Percentiles rank a stretch among this genome's conserved stretches.
Conservation (phyloP, 176 grass and related monocot species). For the Bonia amplexicaulis region DNA sequence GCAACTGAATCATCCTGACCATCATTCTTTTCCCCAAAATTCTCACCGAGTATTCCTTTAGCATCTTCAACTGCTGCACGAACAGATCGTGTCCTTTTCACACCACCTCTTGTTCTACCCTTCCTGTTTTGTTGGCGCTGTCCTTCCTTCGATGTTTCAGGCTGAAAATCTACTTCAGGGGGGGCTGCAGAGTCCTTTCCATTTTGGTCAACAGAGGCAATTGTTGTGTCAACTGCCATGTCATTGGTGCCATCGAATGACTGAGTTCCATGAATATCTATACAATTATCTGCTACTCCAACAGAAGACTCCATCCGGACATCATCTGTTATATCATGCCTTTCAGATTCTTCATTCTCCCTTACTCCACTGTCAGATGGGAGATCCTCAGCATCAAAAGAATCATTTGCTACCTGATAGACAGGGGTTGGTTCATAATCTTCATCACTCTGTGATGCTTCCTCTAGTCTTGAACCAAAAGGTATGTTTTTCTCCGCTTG, state of each 20-base stretch:
- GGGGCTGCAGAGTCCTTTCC: conserved; percentile 41
- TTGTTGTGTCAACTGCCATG: conserved; percentile 31
- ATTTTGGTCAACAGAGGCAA: conserved; percentile 48
- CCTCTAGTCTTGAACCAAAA: conserved; percentile 63
- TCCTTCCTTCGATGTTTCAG: conserved; percentile 58
- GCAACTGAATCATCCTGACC: conserved; percentile 38
- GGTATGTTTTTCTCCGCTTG: conserved; percentile 35
- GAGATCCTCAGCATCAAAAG: conserved; percentile 37
- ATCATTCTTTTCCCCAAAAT: conserved; percentile 49
- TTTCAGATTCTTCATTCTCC: conserved; percentile 47
- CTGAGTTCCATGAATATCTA: conserved; percentile 39
- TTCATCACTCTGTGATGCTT: conserved; percentile 51
- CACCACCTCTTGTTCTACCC: conserved; percentile 41
- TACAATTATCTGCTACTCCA: conserved; percentile 77
- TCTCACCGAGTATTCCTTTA: conserved; percentile 53
- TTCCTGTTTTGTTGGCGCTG: conserved; percentile 12
- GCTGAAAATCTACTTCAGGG: conserved; percentile 30
- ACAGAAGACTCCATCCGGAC: conserved; percentile 59
- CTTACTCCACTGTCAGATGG: conserved; percentile 39
- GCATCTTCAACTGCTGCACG: conserved; percentile 74
- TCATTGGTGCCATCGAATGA: conserved; percentile 32
- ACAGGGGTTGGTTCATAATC: conserved; percentile 68
- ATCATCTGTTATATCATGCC: conserved; percentile 36
- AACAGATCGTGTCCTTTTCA: conserved; percentile 60
- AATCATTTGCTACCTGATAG: conserved; percentile 49